phyloP scores from a whole-genome alignment of 2,329 filamentous ascomycete species.

The Teratosphaeria nubilosa region DNA sequence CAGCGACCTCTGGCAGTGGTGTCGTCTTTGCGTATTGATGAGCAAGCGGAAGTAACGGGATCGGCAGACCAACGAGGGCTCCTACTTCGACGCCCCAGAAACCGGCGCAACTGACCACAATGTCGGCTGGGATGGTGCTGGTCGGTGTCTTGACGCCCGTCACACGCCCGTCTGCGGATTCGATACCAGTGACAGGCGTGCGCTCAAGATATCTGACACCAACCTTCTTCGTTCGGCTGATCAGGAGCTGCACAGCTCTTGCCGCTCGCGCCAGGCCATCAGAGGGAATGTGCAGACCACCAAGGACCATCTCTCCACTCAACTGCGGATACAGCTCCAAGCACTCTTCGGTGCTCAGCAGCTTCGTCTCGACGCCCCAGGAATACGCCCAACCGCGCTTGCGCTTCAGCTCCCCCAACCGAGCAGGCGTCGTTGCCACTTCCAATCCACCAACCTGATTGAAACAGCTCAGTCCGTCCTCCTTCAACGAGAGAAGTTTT shows the following conservation, averaged over 20 bases:
- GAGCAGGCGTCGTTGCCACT: slow-evolving; percentile 49
- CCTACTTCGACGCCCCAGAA: slow-evolving; percentile 59
- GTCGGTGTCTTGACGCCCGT: slow-evolving; percentile 46
- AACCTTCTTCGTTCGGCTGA: slow-evolving; percentile 46
- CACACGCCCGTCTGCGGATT: slow-evolving; percentile 38
- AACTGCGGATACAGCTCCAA: slow-evolving; percentile 45
- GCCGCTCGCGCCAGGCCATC: slow-evolving; percentile 54
- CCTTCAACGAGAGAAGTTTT: slow-evolving; percentile 46
- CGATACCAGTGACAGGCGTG: slow-evolving; percentile 50
- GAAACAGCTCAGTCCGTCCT: slow-evolving; percentile 44
- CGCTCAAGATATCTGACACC: slow-evolving; percentile 48
- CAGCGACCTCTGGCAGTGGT: slow-evolving; percentile 35
- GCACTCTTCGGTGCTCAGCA: slow-evolving; percentile 46
- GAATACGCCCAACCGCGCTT: slow-evolving; percentile 52
- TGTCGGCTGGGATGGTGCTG: slow-evolving; percentile 46
- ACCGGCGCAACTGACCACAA: slow-evolving; percentile 53
- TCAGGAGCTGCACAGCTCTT: slow-evolving; percentile 51
- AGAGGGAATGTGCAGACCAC: slow-evolving; percentile 50
- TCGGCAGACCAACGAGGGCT: slow-evolving; percentile 47
- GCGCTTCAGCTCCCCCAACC: slow-evolving; percentile 52
- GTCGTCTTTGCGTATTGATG: slow-evolving; percentile 57
- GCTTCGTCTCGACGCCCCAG: slow-evolving; percentile 48
- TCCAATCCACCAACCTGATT: slow-evolving; percentile 56
- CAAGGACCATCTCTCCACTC: slow-evolving; percentile 44
- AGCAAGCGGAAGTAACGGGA: slow-evolving; percentile 51